Evolutionary conservation across 495 filamentous ascomycete species (phyloP).

Genomic region (Aspergillus homomorphus): DNA sequence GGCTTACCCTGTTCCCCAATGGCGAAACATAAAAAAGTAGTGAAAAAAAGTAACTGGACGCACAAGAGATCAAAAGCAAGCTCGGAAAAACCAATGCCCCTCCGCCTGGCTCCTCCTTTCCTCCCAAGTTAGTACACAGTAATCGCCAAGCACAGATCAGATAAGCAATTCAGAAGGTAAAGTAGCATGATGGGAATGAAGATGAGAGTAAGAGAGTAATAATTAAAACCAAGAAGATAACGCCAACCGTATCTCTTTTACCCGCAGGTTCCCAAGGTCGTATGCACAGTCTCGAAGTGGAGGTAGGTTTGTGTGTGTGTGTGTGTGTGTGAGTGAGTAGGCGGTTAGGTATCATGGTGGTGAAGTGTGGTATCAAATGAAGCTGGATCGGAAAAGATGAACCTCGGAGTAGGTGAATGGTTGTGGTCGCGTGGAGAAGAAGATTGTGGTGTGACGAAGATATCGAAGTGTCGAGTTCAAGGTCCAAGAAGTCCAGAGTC

Average conservation of each 20-base stretch:
- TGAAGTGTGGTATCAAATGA: neutral
- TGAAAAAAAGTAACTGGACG: neutral
- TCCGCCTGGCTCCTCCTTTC: neutral
- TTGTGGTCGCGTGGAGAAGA: neutral
- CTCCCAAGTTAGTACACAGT: conserved; percentile 12
- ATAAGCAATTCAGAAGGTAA: conserved; percentile 12
- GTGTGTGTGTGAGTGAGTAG: neutral
- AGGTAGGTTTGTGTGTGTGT: neutral
- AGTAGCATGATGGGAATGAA: neutral
- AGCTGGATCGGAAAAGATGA: neutral
- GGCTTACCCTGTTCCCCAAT: conserved; percentile 8
- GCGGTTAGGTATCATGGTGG: neutral
- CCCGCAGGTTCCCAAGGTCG: conserved; percentile 14
- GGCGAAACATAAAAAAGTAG: neutral
- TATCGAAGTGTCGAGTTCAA: neutral
- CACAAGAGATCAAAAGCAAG: neutral
- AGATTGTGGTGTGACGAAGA: neutral
- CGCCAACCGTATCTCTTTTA: conserved; percentile 25
- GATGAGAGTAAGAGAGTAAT: neutral
- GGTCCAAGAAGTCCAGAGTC: conserved; percentile 15
- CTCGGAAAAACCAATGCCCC: neutral
- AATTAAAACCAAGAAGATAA: conserved; percentile 14
- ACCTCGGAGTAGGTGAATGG: neutral
- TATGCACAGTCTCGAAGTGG: conserved; percentile 26
- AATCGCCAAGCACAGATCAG: conserved; percentile 15